Base-by-base conservation (phyloP, 2,329 filamentous ascomycete species). In the Tolypocladium nubicola region DNA sequence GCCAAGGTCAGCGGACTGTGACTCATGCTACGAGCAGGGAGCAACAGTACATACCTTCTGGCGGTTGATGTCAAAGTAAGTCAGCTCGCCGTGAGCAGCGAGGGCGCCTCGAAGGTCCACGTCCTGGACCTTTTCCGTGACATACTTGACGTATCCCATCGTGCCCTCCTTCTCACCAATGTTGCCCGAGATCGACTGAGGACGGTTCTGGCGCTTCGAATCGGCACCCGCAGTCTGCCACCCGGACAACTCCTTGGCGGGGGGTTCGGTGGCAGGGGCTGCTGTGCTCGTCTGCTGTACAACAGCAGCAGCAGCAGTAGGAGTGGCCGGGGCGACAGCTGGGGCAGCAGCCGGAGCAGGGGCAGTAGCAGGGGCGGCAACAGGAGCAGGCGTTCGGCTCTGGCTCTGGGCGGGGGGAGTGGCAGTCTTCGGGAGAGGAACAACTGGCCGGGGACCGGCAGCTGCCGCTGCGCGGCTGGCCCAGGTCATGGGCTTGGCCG, bases 61-160 rank as follows among this genome's bases (percentile, higher is more conserved):
- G 60, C 88, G 85, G 74, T 89, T 91, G 65, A 93, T 82, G 58
- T 91, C 89, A 62, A 92, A 90, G 67, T 87, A 85, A 57, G 79
- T 78, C 58, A 92, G 72, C 67, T 87, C 82, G 62, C 89, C 87
- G 64, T 86, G 91, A 65, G 85, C 83, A 64, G 84, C 79, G 55
- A 99, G 78, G 56, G 84, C 81, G 56, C 80, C 79, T 71, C 81
- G 87, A 59, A 99, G 79, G 52, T 90, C 83, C 45, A 84, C 82
- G 16, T 85, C 81, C 69, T 89, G 83, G 55, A 99, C 86, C 75
- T 91, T 92, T 39, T 96, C 91, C 54, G 86, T 93, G 54, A 97
- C 93, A 66, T 93, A 96, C 79, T 96, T 96, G 73, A 99, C 90
- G 73, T 97, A 97, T 23, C 88, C 94, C 64, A 91, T 83, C 56